phyloP scores from a whole-genome alignment of 225 moss, liverwort and hornwort genomes.

The Polytrichum commune region DNA sequence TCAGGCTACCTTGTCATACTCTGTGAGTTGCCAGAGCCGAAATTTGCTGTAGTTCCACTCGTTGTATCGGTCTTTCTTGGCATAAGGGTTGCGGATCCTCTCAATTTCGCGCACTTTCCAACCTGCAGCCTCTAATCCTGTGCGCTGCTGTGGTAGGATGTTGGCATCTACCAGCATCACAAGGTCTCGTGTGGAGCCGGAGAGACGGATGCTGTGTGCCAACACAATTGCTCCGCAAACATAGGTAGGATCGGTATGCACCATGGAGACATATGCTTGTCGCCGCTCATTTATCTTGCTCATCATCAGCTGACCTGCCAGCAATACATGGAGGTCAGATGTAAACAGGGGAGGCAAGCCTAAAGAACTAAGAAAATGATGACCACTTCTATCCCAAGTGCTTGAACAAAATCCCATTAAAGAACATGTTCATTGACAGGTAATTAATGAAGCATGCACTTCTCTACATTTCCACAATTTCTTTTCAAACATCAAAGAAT shows the following conservation, averaged over 20 bases:
- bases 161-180: slow-evolving; percentile 68
- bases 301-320: slow-evolving; percentile 31
- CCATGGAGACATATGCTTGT: slow-evolving; percentile 75
- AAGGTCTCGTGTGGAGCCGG: slow-evolving; percentile 61
- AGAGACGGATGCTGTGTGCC: slow-evolving; percentile 66
- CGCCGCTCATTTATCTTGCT: slow-evolving; percentile 31
- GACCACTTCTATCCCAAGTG: too few species aligned
- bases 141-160: slow-evolving; percentile 36
- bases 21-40: slow-evolving; percentile 78
- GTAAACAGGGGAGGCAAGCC: background rate
- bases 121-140: slow-evolving; percentile 52
- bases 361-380: too few species aligned
- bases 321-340: background rate
- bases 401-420: too few species aligned
- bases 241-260: slow-evolving; percentile 61
- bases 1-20: slow-evolving; percentile 61
- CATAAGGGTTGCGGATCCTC: slow-evolving; percentile 72
- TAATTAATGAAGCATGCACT: background rate
- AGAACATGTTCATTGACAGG: background rate
- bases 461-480: background rate
- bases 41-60: slow-evolving; percentile 91
- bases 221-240: slow-evolving; percentile 76
- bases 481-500: too few species aligned
- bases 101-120: slow-evolving; percentile 70
- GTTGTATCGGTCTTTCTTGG: slow-evolving; percentile 52